Evolutionary conservation across 768 basidiomycete species (phyloP).

Genomic region (Naematelia aurantialba): DNA sequence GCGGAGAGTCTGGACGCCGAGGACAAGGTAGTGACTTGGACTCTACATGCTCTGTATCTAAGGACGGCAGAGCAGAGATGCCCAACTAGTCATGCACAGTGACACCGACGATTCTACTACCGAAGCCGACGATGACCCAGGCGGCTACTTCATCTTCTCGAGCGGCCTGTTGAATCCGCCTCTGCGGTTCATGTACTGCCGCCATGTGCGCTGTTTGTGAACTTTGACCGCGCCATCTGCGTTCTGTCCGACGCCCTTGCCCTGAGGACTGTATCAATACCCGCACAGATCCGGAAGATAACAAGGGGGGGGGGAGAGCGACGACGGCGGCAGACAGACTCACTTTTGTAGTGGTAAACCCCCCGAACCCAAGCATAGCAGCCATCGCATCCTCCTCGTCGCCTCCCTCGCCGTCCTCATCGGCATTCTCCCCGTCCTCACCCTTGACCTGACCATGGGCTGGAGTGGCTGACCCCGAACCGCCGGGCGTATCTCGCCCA

Average conservation of each 20-base stretch:
- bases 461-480: conserved; percentile 12
- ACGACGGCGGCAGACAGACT: conserved; percentile 21
- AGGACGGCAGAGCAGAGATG: too few species aligned
- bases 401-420: conserved; percentile 36
- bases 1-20: too few species aligned
- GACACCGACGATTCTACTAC: too few species aligned
- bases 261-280: conserved; percentile 37
- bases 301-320: not conserved
- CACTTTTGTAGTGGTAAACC: conserved; percentile 89
- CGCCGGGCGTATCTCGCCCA: not conserved
- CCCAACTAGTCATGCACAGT: too few species aligned
- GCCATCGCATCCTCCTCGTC: conserved; percentile 68
- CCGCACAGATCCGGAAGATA: not conserved
- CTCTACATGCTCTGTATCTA: too few species aligned
- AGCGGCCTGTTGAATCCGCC: conserved; percentile 62
- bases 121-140: not conserved
- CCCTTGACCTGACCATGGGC: conserved; percentile 55
- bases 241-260: conserved; percentile 58
- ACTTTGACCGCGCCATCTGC: conserved; percentile 42
- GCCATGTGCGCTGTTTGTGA: conserved; percentile 78
- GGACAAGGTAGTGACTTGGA: too few species aligned
- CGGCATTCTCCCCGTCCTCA: conserved; percentile 48
- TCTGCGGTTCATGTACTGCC: conserved; percentile 95
- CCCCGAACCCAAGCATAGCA: conserved; percentile 88
- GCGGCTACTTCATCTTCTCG: conserved; percentile 81